Conservation (phyloP, 108 stramenopile genomes). For the Cyclotella distinguenda region DNA sequence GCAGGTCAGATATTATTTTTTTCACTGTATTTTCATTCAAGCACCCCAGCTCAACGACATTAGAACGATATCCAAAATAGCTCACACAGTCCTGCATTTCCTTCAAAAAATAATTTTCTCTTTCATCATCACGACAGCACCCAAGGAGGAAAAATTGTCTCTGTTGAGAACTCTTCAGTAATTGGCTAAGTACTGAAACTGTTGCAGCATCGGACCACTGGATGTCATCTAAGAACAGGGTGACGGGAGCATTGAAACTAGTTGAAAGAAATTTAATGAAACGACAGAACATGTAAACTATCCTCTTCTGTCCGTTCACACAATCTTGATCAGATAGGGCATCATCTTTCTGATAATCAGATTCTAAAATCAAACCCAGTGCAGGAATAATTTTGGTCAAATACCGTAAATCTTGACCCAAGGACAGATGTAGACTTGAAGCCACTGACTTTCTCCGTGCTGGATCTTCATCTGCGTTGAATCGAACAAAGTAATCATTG, state of each 20-base stretch:
- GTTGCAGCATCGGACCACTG: conserved; percentile 24
- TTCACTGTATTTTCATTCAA: conserved; percentile 21
- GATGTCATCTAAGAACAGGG: conserved; percentile 10
- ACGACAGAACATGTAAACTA: conserved; percentile 12
- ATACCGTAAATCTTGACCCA: conserved; percentile 10
- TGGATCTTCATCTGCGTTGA: background rate
- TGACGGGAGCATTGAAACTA: background rate
- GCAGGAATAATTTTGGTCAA: conserved; percentile 14
- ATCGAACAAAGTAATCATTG: conserved; percentile 5
- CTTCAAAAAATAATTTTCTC: conserved; percentile 3
- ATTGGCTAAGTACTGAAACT: conserved; percentile 4
- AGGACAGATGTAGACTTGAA: background rate
- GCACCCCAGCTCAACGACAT: background rate
- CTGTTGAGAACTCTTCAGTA: background rate
- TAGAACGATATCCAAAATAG: background rate
- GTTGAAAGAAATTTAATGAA: conserved; percentile 17
- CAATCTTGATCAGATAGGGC: background rate
- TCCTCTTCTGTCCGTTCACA: conserved; percentile 11
- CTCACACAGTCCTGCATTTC: background rate
- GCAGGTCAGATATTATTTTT: conserved; percentile 14
- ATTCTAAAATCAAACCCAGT: conserved; percentile 3
- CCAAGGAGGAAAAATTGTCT: conserved; percentile 17
- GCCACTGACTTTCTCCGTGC: background rate
- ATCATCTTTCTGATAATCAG: background rate
- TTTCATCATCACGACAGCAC: conserved; percentile 28